phyloP scores from a whole-genome alignment of 129 eudicot genomes.

The Saposhnikovia divaricata region DNA sequence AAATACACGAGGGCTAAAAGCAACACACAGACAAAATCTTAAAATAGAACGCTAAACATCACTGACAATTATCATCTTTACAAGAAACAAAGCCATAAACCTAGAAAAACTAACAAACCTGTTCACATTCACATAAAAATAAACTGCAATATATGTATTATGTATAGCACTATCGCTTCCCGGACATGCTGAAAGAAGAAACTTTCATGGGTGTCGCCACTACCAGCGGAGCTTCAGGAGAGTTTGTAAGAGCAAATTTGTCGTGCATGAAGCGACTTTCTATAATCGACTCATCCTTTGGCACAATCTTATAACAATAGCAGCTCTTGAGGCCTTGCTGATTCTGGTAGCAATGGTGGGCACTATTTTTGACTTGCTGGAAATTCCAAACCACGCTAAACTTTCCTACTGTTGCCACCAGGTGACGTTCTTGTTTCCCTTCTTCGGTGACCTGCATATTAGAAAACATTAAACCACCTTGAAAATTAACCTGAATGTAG shows the following conservation, averaged over 20 bases:
- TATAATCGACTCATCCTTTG: constrained; percentile 79
- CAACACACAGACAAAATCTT: too few relatives aligned
- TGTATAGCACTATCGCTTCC: constrained; percentile 15
- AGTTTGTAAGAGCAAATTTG: constrained; percentile 51
- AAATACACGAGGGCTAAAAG: neutral
- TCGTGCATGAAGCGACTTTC: constrained; percentile 96
- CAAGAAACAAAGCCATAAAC: neutral
- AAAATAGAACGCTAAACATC: neutral
- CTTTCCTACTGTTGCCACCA: constrained; percentile 85
- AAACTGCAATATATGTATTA: neutral
- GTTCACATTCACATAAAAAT: neutral
- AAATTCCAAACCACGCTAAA: constrained; percentile 94
- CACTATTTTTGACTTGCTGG: constrained; percentile 91
- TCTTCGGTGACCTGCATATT: constrained; percentile 71
- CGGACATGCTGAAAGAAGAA: constrained; percentile 83
- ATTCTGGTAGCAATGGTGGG: constrained; percentile 70
- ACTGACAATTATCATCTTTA: neutral
- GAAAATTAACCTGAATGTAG: constrained; percentile 33
- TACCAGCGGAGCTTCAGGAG: constrained; percentile 96
- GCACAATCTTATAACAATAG: constrained; percentile 77
- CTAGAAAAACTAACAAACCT: neutral
- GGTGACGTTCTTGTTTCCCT: constrained; percentile 88
- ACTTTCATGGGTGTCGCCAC: constrained; percentile 86
- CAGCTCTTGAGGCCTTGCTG: constrained; percentile 98
- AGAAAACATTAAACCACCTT: neutral